Conservation (phyloP, 257 asterid species). For the Nicotiana paniculata region DNA sequence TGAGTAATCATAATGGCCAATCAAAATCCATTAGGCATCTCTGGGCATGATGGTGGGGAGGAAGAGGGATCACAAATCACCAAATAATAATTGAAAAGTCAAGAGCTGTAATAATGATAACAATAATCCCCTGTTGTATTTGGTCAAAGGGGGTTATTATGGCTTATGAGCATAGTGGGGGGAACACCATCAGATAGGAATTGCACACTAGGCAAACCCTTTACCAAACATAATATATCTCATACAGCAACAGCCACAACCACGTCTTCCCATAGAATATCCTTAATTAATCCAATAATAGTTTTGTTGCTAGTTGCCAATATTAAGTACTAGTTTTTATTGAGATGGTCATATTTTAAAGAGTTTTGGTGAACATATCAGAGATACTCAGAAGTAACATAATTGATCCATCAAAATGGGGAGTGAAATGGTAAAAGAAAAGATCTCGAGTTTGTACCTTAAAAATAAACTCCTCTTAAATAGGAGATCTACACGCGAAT, state of each 20-base stretch:
- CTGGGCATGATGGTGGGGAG: too few species aligned
- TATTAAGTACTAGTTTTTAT: neutral
- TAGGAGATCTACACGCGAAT: too few species aligned
- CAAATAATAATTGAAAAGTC: neutral
- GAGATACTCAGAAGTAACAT: neutral
- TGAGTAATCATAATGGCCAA: too few species aligned
- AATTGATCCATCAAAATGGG: too few species aligned
- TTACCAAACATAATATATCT: neutral
- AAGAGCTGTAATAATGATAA: too few species aligned
- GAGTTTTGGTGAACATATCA: conserved; percentile 10
- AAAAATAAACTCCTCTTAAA: too few species aligned
- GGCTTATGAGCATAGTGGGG: neutral
- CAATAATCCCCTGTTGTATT: neutral
- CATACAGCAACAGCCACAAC: neutral
- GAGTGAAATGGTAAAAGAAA: too few species aligned
- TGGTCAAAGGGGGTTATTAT: neutral
- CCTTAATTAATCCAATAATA: too few species aligned
- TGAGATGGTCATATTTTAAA: neutral
- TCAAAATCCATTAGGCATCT: too few species aligned
- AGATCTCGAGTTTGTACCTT: too few species aligned
- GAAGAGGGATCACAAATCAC: neutral
- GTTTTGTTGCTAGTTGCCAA: neutral
- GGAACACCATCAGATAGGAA: neutral
- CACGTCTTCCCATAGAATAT: neutral
- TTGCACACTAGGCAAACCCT: neutral